Percentiles rank a stretch among this genome's conserved stretches.
phyloP scores from a whole-genome alignment of 495 filamentous ascomycete species.

The Podospora conica region DNA sequence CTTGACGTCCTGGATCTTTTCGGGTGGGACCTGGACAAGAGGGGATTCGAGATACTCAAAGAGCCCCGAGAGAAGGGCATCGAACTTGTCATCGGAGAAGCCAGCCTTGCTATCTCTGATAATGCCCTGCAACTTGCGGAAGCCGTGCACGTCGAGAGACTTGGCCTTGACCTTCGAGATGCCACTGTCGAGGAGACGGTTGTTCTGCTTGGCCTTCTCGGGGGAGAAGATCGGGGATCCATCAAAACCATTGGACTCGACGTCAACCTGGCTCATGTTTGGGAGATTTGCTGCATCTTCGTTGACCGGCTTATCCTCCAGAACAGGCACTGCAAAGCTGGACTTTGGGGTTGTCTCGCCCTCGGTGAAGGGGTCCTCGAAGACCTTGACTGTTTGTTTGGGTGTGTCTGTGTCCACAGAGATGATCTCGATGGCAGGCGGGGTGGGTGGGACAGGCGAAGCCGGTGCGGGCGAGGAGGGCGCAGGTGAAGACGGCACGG shows the following conservation, averaged over 20 bases:
- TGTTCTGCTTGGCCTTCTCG: slow-evolving; percentile 48
- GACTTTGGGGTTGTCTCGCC: slow-evolving; percentile 40
- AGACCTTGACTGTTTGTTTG: slow-evolving; percentile 44
- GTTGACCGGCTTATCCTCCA: slow-evolving; percentile 48
- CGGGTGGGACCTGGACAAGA: slow-evolving; percentile 36
- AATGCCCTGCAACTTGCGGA: slow-evolving; percentile 78
- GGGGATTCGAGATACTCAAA: slow-evolving; percentile 68
- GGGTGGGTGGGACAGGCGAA: slow-evolving; percentile 8
- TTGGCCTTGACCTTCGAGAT: slow-evolving; percentile 65
- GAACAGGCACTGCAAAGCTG: slow-evolving; percentile 37
- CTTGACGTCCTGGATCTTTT: slow-evolving; percentile 67
- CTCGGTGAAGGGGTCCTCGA: slow-evolving; percentile 55
- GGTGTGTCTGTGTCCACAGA: slow-evolving; percentile 26
- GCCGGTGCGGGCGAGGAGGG: slow-evolving; percentile 9
- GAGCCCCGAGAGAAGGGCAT: slow-evolving; percentile 64
- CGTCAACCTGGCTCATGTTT: slow-evolving; percentile 8
- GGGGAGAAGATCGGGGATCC: slow-evolving; percentile 30
- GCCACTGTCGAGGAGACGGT: slow-evolving; percentile 63
- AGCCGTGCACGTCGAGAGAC: slow-evolving; percentile 77
- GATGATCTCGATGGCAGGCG: slow-evolving; percentile 14
- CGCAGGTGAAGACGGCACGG: slow-evolving; percentile 17
- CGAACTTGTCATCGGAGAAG: slow-evolving; percentile 58
- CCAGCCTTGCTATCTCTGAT: slow-evolving; percentile 60
- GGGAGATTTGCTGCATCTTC: slow-evolving; percentile 43
- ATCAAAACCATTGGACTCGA: slow-evolving; percentile 12